phyloP scores from a whole-genome alignment of 108 stramenopile species.

The Cyclotella baltica region DNA sequence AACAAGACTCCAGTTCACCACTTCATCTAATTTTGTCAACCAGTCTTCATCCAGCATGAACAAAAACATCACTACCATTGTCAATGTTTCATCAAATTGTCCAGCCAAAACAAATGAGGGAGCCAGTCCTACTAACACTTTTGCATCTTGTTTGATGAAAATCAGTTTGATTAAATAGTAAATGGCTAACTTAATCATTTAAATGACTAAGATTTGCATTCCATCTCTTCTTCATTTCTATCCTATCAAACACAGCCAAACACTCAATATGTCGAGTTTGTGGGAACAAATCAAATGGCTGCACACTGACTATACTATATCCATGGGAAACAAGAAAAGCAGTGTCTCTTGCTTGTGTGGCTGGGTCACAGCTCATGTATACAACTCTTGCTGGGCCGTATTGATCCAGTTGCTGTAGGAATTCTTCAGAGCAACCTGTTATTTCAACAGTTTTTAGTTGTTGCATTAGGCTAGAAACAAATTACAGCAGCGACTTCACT shows the following conservation, averaged over 20 bases:
- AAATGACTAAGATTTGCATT: constrained; percentile 11
- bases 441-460: background rate
- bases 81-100: no score
- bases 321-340: constrained; percentile 79
- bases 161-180: no score
- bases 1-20: no score
- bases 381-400: constrained; percentile 91
- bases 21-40: no score
- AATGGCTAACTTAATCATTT: no score
- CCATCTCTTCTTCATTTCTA: constrained; percentile 8
- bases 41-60: no score
- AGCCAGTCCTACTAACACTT: no score
- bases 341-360: constrained; percentile 96
- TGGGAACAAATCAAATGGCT: constrained; percentile 96
- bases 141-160: no score
- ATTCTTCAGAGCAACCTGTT: constrained; percentile 81
- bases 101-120: no score
- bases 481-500: background rate
- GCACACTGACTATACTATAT: constrained; percentile 82
- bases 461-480: background rate
- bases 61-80: no score
- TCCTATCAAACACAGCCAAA: constrained; percentile 90
- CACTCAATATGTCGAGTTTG: constrained; percentile 98
- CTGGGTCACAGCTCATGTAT: constrained; percentile 96
- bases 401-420: constrained; percentile 89